Conservation (phyloP, 106 monocot genomes). For the Vanilla planifolia region DNA sequence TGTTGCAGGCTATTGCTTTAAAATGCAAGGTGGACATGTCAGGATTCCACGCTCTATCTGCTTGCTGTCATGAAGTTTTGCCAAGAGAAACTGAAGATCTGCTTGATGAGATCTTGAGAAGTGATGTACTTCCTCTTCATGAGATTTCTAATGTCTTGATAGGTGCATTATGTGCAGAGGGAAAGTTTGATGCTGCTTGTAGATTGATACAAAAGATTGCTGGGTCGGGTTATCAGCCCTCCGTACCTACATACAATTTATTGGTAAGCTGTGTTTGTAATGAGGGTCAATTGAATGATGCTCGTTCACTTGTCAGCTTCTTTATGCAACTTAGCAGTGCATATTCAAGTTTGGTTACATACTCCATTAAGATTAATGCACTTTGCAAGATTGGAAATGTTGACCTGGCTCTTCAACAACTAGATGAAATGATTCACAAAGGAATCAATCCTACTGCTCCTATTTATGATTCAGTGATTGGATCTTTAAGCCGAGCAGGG, state of each 20-base stretch:
- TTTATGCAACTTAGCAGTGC: constrained; percentile 18
- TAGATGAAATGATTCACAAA: constrained; percentile 28
- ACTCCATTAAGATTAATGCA: constrained; percentile 26
- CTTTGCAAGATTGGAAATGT: constrained; percentile 20
- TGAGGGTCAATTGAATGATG: constrained; percentile 17
- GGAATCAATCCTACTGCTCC: constrained; percentile 28
- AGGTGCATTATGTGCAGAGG: constrained; percentile 20
- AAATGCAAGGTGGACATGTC: constrained; percentile 9
- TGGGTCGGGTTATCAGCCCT: constrained; percentile 24
- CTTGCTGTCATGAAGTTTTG: constrained; percentile 17
- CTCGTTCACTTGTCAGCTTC: constrained; percentile 8
- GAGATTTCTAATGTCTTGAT: constrained; percentile 26
- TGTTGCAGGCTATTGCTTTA: constrained; percentile 22
- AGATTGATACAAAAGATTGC: constrained; percentile 29
- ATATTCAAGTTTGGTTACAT: constrained; percentile 19
- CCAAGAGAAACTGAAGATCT: constrained; percentile 15
- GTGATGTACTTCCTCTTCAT: constrained; percentile 23
- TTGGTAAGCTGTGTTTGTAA: constrained; percentile 29
- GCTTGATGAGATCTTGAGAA: constrained; percentile 25
- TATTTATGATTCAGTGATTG: constrained; percentile 17
- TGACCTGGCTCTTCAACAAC: constrained; percentile 17
- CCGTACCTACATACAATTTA: constrained; percentile 28
- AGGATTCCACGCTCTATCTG: constrained; percentile 6
- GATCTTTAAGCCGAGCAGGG: constrained; percentile 6
- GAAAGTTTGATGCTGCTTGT: constrained; percentile 23